phyloP scores from a whole-genome alignment of 2,329 filamentous ascomycete species.

The Monilinia fructigena region DNA sequence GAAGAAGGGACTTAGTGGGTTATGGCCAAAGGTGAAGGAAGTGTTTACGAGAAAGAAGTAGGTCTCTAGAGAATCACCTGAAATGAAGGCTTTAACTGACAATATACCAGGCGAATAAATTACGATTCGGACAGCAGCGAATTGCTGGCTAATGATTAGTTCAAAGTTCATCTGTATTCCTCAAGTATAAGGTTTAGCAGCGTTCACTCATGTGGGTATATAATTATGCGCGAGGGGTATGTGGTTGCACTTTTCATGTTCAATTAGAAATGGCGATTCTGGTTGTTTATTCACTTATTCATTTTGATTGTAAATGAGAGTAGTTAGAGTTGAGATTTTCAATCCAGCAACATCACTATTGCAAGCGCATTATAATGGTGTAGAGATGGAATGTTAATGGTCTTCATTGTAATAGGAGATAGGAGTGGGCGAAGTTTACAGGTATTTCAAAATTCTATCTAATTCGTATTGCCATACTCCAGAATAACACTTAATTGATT shows the following conservation, averaged over 20 bases:
- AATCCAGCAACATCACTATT: background rate
- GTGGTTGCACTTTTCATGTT: background rate
- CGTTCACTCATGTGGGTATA: background rate
- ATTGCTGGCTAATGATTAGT: background rate
- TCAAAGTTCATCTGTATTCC: background rate
- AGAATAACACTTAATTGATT: background rate
- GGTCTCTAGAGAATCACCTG: background rate
- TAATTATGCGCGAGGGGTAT: too few species aligned
- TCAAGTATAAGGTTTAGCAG: too few species aligned
- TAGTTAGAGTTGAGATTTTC: background rate
- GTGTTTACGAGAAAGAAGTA: conserved; percentile 7
- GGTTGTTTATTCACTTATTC: background rate
- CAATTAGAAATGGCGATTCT: background rate
- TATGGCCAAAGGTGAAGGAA: conserved; percentile 11
- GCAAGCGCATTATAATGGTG: too few species aligned
- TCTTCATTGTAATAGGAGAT: background rate
- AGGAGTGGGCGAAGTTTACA: background rate
- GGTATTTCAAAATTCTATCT: background rate
- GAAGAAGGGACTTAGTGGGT: background rate
- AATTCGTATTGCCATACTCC: background rate
- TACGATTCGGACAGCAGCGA: background rate
- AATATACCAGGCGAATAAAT: background rate
- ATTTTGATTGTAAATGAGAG: background rate
- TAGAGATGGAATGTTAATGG: background rate
- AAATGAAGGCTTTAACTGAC: background rate